A percentile compares a stretch with the other conserved stretches of the same genome.
Conservation (phyloP, 495 filamentous ascomycete genomes). For the Parathielavia appendiculata region DNA sequence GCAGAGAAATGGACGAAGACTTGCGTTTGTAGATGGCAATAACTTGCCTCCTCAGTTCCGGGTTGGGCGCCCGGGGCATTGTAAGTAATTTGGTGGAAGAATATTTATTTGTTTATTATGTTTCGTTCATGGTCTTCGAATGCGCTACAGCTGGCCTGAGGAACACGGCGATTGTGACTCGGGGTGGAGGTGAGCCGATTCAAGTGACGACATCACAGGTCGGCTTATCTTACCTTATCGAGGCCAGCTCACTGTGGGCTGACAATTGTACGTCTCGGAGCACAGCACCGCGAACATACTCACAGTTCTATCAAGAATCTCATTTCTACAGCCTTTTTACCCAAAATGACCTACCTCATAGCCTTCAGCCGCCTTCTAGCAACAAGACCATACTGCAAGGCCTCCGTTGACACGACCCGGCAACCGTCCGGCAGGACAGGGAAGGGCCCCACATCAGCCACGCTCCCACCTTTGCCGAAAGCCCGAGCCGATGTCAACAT, state of each 20-base stretch:
- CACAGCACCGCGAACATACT: too few relatives aligned
- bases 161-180: not conserved
- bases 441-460: not conserved
- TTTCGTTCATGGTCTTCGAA: not conserved
- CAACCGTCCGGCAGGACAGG: constrained; percentile 12
- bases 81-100: not conserved
- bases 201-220: too few relatives aligned
- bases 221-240: too few relatives aligned
- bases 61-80: constrained; percentile 34
- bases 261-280: too few relatives aligned
- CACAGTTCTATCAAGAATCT: too few relatives aligned
- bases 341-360: not conserved
- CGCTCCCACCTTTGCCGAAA: constrained; percentile 15
- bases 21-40: constrained; percentile 88
- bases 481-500: constrained; percentile 15
- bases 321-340: not conserved
- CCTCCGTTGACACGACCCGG: constrained; percentile 8
- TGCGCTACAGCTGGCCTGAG: not conserved
- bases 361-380: too few relatives aligned
- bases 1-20: constrained; percentile 11
- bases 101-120: not conserved
- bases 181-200: too few relatives aligned
- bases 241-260: too few relatives aligned
- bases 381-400: not conserved
- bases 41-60: constrained; percentile 68